phyloP scores from a whole-genome alignment of 768 basidiomycete species.

The Mycena metata region DNA sequence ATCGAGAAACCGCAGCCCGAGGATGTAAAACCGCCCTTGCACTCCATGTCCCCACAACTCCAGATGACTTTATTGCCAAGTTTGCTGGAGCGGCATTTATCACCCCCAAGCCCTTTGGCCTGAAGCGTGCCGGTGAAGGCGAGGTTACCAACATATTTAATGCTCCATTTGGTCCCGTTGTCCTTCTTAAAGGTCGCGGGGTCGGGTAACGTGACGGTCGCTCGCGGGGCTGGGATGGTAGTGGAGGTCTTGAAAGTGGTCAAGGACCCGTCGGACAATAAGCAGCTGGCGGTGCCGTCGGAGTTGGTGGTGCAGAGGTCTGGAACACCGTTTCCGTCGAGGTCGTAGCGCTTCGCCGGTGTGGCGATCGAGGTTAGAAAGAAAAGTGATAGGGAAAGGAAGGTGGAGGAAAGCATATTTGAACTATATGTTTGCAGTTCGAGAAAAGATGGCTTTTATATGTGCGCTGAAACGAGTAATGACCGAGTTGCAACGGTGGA shows the following conservation, averaged over 20 bases:
- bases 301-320: slow-evolving; percentile 1
- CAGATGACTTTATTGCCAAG: slow-evolving; percentile 1
- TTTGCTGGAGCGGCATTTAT: not conserved
- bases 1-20: slow-evolving; percentile 1
- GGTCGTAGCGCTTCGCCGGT: not conserved
- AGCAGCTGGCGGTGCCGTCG: not conserved
- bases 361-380: not conserved
- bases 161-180: slow-evolving; percentile 5
- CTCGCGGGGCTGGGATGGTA: not conserved
- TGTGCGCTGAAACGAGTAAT: no score
- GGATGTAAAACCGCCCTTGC: not conserved
- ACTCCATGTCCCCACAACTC: slow-evolving; percentile 4
- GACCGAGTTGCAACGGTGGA: no score
- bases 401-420: not conserved
- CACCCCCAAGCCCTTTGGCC: not conserved
- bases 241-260: not conserved
- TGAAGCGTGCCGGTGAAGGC: not conserved
- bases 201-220: not conserved
- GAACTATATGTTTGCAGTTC: not conserved
- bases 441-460: not conserved
- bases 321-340: not conserved
- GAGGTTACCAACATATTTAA: not conserved
- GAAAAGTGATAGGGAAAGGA: not conserved
- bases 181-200: not conserved
- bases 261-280: not conserved